phyloP scores from a whole-genome alignment of 139 green algal species.

The Protoeuglena noctilucae region DNA sequence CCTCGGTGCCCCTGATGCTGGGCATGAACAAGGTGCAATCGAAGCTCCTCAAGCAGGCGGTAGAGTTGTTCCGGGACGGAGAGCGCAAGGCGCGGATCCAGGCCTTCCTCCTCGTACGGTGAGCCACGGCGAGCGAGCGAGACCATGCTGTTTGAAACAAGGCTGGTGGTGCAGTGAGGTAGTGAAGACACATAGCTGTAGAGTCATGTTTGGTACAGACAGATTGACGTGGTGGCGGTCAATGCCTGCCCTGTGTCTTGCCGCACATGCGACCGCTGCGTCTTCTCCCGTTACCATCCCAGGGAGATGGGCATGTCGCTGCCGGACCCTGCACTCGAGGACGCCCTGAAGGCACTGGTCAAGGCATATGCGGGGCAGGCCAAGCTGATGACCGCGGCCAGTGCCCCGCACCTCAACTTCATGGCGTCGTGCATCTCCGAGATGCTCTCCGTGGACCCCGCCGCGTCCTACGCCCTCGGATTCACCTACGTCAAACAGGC shows the following conservation, averaged over 20 bases:
- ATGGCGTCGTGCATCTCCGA: constrained; percentile 72
- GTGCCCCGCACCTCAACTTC: constrained; percentile 60
- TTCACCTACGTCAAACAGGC: constrained; percentile 6
- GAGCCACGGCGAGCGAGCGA: too few species aligned
- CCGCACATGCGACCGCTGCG: too few species aligned
- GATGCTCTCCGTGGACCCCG: constrained; percentile 50
- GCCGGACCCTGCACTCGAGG: constrained; percentile 13
- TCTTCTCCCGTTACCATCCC: too few species aligned
- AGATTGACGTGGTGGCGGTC: too few species aligned
- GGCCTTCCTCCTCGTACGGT: constrained; percentile 73
- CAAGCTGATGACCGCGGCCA: constrained; percentile 68
- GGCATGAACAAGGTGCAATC: constrained; percentile 48
- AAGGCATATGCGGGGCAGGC: constrained; percentile 50
- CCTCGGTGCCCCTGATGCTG: constrained; percentile 41
- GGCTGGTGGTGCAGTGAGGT: too few species aligned
- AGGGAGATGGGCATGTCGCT: constrained; percentile 2
- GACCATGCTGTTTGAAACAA: too few species aligned
- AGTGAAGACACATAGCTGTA: too few species aligned
- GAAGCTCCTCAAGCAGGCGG: constrained; percentile 47
- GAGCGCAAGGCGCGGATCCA: constrained; percentile 15
- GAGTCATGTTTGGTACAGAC: too few species aligned
- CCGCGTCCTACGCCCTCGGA: background rate
- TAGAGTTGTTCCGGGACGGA: constrained; percentile 50
- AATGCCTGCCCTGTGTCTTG: too few species aligned
- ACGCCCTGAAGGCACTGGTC: constrained; percentile 44